Evolutionary conservation across 768 basidiomycete genomes (phyloP), one percentile per base, ranked within the genome.

Genomic region (Lactarius akahatsu): DNA sequence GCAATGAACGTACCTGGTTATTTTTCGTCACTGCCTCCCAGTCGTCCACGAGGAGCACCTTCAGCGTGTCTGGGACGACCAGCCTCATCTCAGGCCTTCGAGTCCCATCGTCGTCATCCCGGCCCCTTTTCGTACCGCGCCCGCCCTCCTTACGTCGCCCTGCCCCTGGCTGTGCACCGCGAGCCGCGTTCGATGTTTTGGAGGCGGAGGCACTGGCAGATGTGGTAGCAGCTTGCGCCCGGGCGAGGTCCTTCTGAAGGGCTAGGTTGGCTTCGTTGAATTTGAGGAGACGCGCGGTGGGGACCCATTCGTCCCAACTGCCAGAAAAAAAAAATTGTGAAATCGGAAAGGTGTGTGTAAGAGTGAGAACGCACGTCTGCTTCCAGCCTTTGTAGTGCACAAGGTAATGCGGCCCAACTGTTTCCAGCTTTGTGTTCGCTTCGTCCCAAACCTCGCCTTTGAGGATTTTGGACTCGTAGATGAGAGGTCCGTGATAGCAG

Each of bases 351-450:
- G 66, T 56, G 32, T 16, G 15, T n/a, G 41, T 54, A 56, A 11
- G 36, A 38, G 36, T 59, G 38, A 30, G 11, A 26, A 80, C 86
- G 70, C 74, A 96, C 94, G 93, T 96, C 76, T 94, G 91, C 76
- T 98, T 99, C 97, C 97, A 99, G 10, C 97, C 97, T 77, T 98
- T 97, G 82, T 99, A 99, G 76, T 99, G 97, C 45, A 99, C 96
- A 67, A 91, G 89, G 77, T 93, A 98, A 72, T 96, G 93, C 4
- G 86, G 85, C 7, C 96, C 96, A 2, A 83, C 76, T 11, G 77
- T 75, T 7, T 87, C 85, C 6, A 84, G 82, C 50, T 84, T 80
- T 0, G 87, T 84, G 62, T 80, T 87, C 20, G 80, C 76, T 71
- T 89, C 87, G 65, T 88, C 86, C 78, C 86, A 88, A 47, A 78